Conservation (phyloP, 1,139 yeast species). For the Tardiomyces digboiensis region DNA sequence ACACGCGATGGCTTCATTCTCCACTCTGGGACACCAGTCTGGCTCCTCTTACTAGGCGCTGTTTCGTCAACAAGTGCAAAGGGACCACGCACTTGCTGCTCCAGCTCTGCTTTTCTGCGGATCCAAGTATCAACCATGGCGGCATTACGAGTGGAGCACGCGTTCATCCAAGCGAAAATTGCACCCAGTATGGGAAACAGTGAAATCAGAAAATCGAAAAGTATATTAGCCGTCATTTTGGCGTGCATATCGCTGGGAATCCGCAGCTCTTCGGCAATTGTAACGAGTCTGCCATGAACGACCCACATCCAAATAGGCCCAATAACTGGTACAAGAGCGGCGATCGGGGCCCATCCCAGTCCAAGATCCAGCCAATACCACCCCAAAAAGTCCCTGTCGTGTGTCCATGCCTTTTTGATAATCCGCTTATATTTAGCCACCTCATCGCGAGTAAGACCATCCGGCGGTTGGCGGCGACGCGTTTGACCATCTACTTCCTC, state of each 20-base stretch:
- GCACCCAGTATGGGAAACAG: slow-evolving; percentile 75
- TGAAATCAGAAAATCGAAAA: slow-evolving; percentile 61
- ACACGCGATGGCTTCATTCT: background rate
- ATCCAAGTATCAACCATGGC: slow-evolving; percentile 26
- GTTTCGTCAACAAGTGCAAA: background rate
- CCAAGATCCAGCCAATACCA: slow-evolving; percentile 75
- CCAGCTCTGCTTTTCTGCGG: background rate
- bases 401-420: slow-evolving; percentile 75
- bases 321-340: slow-evolving; percentile 60
- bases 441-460: slow-evolving; percentile 50
- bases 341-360: slow-evolving; percentile 60
- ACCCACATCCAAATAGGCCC: slow-evolving; percentile 80
- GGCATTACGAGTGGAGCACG: slow-evolving; percentile 86
- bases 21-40: background rate
- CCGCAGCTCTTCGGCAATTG: slow-evolving; percentile 45
- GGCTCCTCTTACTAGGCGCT: background rate
- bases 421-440: slow-evolving; percentile 59
- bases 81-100: background rate
- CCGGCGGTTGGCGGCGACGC: slow-evolving; percentile 49
- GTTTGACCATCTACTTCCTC: slow-evolving; percentile 42
- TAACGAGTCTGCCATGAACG: slow-evolving; percentile 58
- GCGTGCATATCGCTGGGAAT: slow-evolving; percentile 54
- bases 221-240: slow-evolving; percentile 64
- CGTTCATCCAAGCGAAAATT: slow-evolving; percentile 68
- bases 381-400: slow-evolving; percentile 64